Evolutionary conservation across 768 basidiomycete species (phyloP).

Genomic region (Leccinum imitatum): DNA sequence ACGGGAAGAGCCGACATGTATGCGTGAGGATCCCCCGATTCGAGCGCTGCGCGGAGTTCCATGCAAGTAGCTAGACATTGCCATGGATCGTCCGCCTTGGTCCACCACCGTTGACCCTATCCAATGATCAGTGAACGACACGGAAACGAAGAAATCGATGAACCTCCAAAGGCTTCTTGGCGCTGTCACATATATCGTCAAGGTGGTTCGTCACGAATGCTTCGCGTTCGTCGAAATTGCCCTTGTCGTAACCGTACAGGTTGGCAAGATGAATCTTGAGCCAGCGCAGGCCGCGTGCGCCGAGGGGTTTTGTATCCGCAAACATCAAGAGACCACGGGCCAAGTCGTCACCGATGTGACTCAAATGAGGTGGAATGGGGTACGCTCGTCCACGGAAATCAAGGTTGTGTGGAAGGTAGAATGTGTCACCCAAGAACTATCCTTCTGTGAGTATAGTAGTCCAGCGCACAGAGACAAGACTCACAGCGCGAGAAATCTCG

Average conservation of each 20-base stretch:
- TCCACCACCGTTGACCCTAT: constrained; percentile 86
- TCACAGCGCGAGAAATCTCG: constrained; percentile 88
- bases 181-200: constrained; percentile 80
- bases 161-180: constrained; percentile 74
- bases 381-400: constrained; percentile 98
- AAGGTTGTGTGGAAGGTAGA: constrained; percentile 94
- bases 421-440: constrained; percentile 81
- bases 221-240: constrained; percentile 89
- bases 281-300: constrained; percentile 86
- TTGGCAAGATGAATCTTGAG: constrained; percentile 95
- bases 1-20: constrained; percentile 77
- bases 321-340: constrained; percentile 86
- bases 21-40: constrained; percentile 58
- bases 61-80: constrained; percentile 93
- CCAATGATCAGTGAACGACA: constrained; percentile 4
- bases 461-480: constrained; percentile 27
- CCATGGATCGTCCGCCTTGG: constrained; percentile 92
- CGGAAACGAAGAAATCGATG: constrained; percentile 22
- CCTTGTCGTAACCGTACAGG: constrained; percentile 92
- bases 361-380: constrained; percentile 93
- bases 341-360: constrained; percentile 94
- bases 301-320: constrained; percentile 74
- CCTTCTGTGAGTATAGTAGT: not conserved
- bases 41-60: constrained; percentile 80
- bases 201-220: constrained; percentile 70